Evolutionary conservation across 495 filamentous ascomycete species (phyloP), one percentile per base, ranked within the genome.

Genomic region (Sporormia fimetaria): DNA sequence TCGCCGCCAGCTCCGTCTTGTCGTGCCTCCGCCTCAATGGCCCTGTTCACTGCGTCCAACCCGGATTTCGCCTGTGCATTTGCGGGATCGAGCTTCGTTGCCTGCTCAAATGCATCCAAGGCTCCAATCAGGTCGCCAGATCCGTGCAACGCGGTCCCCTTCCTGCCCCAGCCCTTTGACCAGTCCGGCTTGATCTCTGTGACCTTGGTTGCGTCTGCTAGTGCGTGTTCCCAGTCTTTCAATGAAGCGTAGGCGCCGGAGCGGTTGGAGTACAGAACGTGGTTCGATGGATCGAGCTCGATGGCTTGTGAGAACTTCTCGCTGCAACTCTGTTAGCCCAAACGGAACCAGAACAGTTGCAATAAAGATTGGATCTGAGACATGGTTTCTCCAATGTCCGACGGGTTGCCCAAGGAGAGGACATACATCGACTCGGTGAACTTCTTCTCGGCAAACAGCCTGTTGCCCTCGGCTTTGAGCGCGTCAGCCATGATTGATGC

Each of bases 231-330:
- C 67, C 81, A 98, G 26, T 94, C 76, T 50, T 77, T 78, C 58
- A 88, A 82, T 6, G 92, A 94, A 16, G 86, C 78, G 57, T 90
- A 93, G n/a, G 90, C 86, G 35, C 85, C 90, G 6, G 92, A 96
- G 41, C 90, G 79, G 65, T 98, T 98, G 52, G 88, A 95, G 70
- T 90, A 96, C 37, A 98, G 78, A 44, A 98, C 83, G 63, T 98
- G 90, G 62, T 98, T 96, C 44, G 59, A 59, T 15, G 90, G 75
- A 33, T 94, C 83, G 51, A 93, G 63, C n/a, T 73, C 78, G 55
- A 98, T 93, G 31, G 92, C 90, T 66, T 94, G 68, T 35, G 86
- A 78, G 66, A 98, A 98, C 57, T 94, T 87, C 42, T 86, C 81
- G 59, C 87, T 94, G 49, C 23, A n/a, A 7, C 2, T 32, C 1